Evolutionary conservation across 352 stramenopile genomes (phyloP).

Genomic region (Phytophthora cajani): DNA sequence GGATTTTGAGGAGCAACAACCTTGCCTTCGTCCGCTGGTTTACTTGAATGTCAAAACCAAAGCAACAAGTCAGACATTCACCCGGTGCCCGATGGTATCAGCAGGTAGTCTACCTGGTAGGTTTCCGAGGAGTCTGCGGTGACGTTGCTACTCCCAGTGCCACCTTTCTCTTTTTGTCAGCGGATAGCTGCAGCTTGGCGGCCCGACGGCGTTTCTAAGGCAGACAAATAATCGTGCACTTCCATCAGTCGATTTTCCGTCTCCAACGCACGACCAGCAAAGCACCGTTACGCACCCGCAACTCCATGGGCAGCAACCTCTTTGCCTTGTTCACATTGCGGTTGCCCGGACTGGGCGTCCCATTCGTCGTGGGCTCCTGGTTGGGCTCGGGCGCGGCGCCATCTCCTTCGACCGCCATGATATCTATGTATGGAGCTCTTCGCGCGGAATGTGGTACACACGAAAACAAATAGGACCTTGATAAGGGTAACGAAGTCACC

Average conservation of each 20-base stretch:
- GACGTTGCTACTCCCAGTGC: neutral
- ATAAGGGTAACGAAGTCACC: no score
- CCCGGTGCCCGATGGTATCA: neutral
- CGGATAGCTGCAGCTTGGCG: conserved; percentile 56
- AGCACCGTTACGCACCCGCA: conserved; percentile 53
- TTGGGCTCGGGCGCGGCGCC: conserved; percentile 17
- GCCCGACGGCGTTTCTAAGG: conserved; percentile 66
- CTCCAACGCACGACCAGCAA: neutral
- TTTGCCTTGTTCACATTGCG: conserved; percentile 48
- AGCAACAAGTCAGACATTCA: neutral
- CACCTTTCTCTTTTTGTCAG: conserved; percentile 19
- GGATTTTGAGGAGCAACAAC: neutral
- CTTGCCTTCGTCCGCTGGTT: neutral
- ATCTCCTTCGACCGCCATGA: conserved; percentile 16
- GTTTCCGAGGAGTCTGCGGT: neutral
- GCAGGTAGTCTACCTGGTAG: conserved; percentile 17
- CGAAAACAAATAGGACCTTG: no score
- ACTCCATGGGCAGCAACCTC: conserved; percentile 72
- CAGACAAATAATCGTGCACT: neutral
- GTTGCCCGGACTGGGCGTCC: conserved; percentile 23
- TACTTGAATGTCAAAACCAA: conserved; percentile 5
- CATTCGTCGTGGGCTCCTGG: conserved; percentile 13
- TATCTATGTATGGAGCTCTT: conserved; percentile 16
- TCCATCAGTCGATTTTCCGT: conserved; percentile 22
- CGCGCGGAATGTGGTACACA: neutral